phyloP scores from a whole-genome alignment of 352 stramenopile genomes.

The Phytopythium vexans region DNA sequence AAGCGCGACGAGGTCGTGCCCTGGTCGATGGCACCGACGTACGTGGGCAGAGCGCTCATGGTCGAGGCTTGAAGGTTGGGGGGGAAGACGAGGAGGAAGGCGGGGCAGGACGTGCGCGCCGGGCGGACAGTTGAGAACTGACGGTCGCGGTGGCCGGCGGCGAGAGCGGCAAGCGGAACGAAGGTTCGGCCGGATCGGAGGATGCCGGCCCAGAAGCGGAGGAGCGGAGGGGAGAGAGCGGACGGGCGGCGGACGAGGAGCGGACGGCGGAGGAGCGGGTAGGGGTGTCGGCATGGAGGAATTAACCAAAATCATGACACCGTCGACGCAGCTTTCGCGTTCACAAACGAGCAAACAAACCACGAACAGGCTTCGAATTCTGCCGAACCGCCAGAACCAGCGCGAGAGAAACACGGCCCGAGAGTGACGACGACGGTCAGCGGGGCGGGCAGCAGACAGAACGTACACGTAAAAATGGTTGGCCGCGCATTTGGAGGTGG shows the following conservation, averaged over 20 bases:
- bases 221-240: background rate
- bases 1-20: slow-evolving; percentile 97
- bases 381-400: background rate
- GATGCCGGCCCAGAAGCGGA: background rate
- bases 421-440: too few species aligned
- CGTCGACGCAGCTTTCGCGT: background rate
- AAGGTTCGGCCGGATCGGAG: slow-evolving; percentile 1
- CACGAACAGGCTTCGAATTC: background rate
- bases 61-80: slow-evolving; percentile 6
- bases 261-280: slow-evolving; percentile 1
- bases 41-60: slow-evolving; percentile 43
- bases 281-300: background rate
- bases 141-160: slow-evolving; percentile 2
- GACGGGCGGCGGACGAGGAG: background rate
- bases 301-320: slow-evolving; percentile 1
- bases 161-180: too few species aligned
- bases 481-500: too few species aligned
- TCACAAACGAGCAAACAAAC: too few species aligned
- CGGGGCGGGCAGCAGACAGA: too few species aligned
- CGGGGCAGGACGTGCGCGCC: slow-evolving; percentile 11
- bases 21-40: slow-evolving; percentile 94
- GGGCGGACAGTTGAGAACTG: slow-evolving; percentile 38
- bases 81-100: slow-evolving; percentile 3
- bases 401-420: too few species aligned
- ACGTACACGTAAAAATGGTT: too few species aligned